Evolutionary conservation across 352 stramenopile species (phyloP).

Genomic region (Globisporangium rhizosaccharum): DNA sequence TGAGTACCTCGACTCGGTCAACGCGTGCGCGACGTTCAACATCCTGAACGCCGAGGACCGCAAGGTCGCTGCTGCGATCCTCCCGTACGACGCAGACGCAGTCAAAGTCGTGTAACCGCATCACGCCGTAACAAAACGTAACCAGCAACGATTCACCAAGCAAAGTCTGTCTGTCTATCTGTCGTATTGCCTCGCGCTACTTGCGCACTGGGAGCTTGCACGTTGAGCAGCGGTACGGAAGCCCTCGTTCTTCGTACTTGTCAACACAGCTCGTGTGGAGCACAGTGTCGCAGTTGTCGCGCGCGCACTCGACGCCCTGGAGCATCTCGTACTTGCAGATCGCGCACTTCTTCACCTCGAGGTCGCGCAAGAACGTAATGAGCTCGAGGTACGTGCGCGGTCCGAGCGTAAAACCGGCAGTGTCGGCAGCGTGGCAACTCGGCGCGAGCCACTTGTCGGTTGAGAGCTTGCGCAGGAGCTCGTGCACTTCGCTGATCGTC

Average conservation of each 20-base stretch:
- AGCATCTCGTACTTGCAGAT: conserved; percentile 79
- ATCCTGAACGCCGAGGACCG: conserved; percentile 89
- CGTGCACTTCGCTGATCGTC: conserved; percentile 56
- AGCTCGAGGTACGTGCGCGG: conserved; percentile 70
- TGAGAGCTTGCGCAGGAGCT: conserved; percentile 57
- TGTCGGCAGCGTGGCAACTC: conserved; percentile 31
- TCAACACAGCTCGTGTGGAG: conserved; percentile 55
- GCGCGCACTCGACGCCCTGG: conserved; percentile 42
- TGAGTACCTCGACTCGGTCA: conserved; percentile 80
- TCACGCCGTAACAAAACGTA: no score
- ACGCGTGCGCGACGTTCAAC: conserved; percentile 88
- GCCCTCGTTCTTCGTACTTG: conserved; percentile 53
- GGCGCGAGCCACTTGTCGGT: conserved; percentile 66
- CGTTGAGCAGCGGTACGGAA: conserved; percentile 49
- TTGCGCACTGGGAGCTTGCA: conserved; percentile 40
- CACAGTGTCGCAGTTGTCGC: conserved; percentile 29
- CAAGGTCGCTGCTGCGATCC: conserved; percentile 69
- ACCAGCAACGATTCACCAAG: background rate
- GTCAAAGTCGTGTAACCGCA: conserved; percentile 2
- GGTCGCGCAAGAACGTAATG: conserved; percentile 60
- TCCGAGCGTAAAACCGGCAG: conserved; percentile 47
- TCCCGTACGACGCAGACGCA: conserved; percentile 57
- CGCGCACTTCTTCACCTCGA: conserved; percentile 72
- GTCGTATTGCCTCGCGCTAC: background rate
- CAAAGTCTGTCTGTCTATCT: background rate